Evolutionary conservation across 2,329 filamentous ascomycete species (phyloP), one percentile per base, ranked within the genome.

Genomic region (Emmonsia crescens): DNA sequence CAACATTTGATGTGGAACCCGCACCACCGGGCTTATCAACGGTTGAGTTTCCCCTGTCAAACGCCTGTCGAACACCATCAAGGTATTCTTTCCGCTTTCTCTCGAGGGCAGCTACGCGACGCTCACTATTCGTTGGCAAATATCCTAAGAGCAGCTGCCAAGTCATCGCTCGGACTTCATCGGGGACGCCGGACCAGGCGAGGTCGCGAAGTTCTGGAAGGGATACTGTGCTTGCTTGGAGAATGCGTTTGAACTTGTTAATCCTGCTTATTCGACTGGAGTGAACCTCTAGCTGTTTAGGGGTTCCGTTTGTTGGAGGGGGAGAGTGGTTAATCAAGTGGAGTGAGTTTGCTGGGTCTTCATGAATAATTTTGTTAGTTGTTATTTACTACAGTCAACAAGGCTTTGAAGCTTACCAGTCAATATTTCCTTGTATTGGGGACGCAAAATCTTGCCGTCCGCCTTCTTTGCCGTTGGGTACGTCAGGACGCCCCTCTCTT

Each of bases 111-210:
- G 89, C 84, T 8, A 97, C 89, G 60, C 95, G 85, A 65, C 94
- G 83, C 73, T 99, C 95, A 68, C 91, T 96, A 71, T 91, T 96
- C n/a, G 93, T 95, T 1, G 95, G 94, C 4, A 99, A 83, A 74
- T 99, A 99, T 62, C 93, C 94, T 29, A 99, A 84, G 24, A 99
- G 81, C 29, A 99, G 81, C 75, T 97, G 92, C 94, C 94, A 99
- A n/a, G 93, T 94, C 88, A 99, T 96, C 58, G 94, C 91, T 61
- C 95, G 89, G 21, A 99, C 91, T 77, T 99, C 95, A 68, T 91
- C 88, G 0, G 94, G 95, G 42, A 97, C 84, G 14, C 94, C 94
- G 59, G 92, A 94, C 94, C 95, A 99, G 36, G 94, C 91, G 38
- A 91, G 81, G 62, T 91, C 82, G 65, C 94, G 85, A 29, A 99